Percentiles rank a stretch among this genome's conserved stretches.
Evolutionary conservation across 768 basidiomycete genomes (phyloP).

Genomic region (Dioszegia crocea): DNA sequence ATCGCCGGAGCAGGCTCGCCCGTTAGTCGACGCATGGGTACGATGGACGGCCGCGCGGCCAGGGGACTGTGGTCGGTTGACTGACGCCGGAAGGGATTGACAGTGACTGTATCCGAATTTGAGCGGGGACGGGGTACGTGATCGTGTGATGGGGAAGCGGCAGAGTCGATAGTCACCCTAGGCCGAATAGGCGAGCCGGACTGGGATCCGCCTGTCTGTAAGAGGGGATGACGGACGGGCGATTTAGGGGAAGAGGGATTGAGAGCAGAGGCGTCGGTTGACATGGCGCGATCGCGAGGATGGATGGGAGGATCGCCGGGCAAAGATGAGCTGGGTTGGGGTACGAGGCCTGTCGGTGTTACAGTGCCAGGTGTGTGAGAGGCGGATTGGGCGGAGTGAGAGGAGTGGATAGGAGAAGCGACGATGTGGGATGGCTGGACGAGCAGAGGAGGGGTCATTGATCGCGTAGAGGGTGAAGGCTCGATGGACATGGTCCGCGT

Average conservation of each 20-base stretch:
- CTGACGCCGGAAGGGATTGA: background rate
- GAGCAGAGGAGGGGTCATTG: slow-evolving; percentile 8
- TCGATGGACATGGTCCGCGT: slow-evolving; percentile 26
- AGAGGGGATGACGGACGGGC: slow-evolving; percentile 15
- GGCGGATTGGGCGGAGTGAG: background rate
- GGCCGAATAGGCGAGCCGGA: slow-evolving; percentile 19
- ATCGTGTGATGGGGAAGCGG: slow-evolving; percentile 10
- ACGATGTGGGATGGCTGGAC: background rate
- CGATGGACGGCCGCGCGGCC: background rate
- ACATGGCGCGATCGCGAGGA: background rate
- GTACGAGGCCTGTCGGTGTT: background rate
- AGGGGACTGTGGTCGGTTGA: background rate
- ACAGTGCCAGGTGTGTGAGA: background rate
- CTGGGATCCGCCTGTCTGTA: background rate
- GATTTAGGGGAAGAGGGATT: background rate
- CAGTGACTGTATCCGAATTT: background rate
- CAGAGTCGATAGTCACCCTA: slow-evolving; percentile 23
- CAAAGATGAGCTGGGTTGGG: background rate
- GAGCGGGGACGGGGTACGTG: slow-evolving; percentile 4
- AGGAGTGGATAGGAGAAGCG: slow-evolving; percentile 1
- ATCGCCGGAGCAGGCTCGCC: slow-evolving; percentile 8
- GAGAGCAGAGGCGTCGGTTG: background rate
- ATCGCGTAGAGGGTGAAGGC: slow-evolving; percentile 19
- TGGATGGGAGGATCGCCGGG: background rate
- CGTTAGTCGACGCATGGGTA: background rate